phyloP scores from a whole-genome alignment of 768 basidiomycete species.

The Butyriboletus loyo region DNA sequence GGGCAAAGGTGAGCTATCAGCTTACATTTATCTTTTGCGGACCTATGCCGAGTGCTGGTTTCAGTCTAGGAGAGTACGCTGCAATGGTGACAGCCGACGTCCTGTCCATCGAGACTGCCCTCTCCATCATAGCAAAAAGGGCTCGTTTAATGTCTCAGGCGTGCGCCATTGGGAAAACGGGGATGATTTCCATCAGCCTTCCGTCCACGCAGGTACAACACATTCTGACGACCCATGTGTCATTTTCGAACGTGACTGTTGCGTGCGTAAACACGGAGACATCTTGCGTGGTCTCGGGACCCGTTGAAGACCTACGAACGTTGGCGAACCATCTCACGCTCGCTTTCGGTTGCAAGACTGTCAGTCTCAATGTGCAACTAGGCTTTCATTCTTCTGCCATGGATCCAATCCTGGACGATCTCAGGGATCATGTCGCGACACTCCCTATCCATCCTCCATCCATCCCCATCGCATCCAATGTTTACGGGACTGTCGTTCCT shows the following conservation, averaged over 20 bases:
- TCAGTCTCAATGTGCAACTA: conserved; percentile 51
- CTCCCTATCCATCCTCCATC: conserved; percentile 44
- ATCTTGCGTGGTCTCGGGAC: conserved; percentile 61
- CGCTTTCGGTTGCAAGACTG: conserved; percentile 36
- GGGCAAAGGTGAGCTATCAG: conserved; percentile 61
- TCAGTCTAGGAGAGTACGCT: conserved; percentile 73
- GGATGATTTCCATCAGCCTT: conserved; percentile 60
- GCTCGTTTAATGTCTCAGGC: conserved; percentile 53
- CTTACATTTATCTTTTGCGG: background rate
- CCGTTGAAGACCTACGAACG: conserved; percentile 38
- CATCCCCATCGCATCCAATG: conserved; percentile 63
- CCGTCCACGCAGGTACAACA: conserved; percentile 32
- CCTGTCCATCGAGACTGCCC: conserved; percentile 52
- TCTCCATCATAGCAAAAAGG: conserved; percentile 55
- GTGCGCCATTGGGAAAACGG: conserved; percentile 44
- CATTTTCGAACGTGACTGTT: conserved; percentile 41
- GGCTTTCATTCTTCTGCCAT: conserved; percentile 70
- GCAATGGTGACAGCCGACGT: conserved; percentile 65
- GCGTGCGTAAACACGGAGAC: conserved; percentile 62
- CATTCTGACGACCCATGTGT: conserved; percentile 32
- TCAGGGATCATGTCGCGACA: conserved; percentile 38
- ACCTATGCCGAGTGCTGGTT: background rate
- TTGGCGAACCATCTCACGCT: conserved; percentile 43
- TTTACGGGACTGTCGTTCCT: conserved; percentile 49
- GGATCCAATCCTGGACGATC: conserved; percentile 51